Evolutionary conservation across 352 stramenopile species (phyloP).

Genomic region (Globisporangium mamillatum): DNA sequence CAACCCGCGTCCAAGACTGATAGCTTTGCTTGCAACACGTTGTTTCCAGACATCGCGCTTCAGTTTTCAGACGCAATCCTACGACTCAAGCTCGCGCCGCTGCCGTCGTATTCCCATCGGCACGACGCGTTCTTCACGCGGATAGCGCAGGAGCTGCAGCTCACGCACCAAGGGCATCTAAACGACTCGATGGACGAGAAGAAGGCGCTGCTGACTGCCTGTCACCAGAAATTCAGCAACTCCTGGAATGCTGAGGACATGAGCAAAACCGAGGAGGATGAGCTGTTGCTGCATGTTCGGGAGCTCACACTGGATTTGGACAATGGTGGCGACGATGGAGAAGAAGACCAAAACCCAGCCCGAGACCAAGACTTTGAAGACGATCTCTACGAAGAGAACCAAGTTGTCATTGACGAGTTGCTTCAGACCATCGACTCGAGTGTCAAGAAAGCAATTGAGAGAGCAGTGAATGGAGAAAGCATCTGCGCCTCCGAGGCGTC

Average conservation of each 20-base stretch:
- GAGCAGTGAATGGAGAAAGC: background rate
- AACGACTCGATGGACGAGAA: conserved; percentile 34
- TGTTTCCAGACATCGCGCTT: conserved; percentile 30
- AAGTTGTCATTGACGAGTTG: conserved; percentile 19
- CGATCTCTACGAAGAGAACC: conserved; percentile 16
- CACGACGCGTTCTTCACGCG: conserved; percentile 29
- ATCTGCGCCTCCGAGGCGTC: conserved; percentile 7
- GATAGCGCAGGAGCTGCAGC: conserved; percentile 38
- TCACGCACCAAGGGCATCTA: conserved; percentile 33
- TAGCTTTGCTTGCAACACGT: background rate
- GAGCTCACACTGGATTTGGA: background rate
- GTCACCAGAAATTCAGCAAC: conserved; percentile 23
- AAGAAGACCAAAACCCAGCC: background rate
- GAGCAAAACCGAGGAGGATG: conserved; percentile 8
- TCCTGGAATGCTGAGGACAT: conserved; percentile 12
- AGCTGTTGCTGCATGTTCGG: conserved; percentile 16
- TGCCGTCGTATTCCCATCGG: conserved; percentile 19
- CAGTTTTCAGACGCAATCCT: conserved; percentile 29
- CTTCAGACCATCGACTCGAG: conserved; percentile 26
- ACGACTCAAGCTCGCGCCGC: conserved; percentile 23
- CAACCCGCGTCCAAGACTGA: background rate
- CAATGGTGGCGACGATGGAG: too few species aligned
- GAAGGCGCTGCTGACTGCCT: conserved; percentile 25
- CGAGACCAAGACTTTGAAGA: conserved; percentile 3
- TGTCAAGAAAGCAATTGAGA: conserved; percentile 15